phyloP scores from a whole-genome alignment of 2,329 filamentous ascomycete species.

The Zopfia rhizophila region DNA sequence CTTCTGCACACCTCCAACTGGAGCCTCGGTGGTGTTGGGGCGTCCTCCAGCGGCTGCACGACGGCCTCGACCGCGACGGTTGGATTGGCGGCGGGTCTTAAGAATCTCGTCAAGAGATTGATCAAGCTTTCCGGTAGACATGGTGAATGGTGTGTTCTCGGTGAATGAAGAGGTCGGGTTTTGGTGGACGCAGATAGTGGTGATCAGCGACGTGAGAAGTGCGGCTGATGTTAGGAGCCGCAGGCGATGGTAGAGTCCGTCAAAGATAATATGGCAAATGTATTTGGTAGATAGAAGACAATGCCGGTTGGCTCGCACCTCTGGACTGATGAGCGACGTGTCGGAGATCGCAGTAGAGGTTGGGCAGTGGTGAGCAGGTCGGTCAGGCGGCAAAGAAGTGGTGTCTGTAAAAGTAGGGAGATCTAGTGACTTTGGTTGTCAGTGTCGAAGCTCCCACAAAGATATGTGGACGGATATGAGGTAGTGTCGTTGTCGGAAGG shows the following conservation, averaged over 20 bases:
- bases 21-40: constrained; percentile 70
- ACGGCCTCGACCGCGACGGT: constrained; percentile 60
- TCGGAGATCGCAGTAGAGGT: constrained; percentile 18
- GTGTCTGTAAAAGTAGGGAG: too few species aligned
- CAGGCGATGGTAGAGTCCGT: too few species aligned
- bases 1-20: constrained; percentile 89
- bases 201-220: constrained; percentile 22
- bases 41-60: constrained; percentile 60
- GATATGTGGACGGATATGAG: too few species aligned
- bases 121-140: constrained; percentile 80
- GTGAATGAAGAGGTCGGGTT: constrained; percentile 18
- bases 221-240: constrained; percentile 23
- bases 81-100: constrained; percentile 73
- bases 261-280: constrained; percentile 19
- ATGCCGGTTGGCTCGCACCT: too few species aligned
- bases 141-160: constrained; percentile 24
- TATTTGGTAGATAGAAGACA: too few species aligned
- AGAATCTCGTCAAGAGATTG: constrained; percentile 98
- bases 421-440: too few species aligned
- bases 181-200: constrained; percentile 20
- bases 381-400: too few species aligned
- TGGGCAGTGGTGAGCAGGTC: constrained; percentile 14
- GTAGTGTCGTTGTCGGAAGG: too few species aligned
- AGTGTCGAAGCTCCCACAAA: too few species aligned
- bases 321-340: constrained; percentile 17